Evolutionary conservation across 2,329 filamentous ascomycete species (phyloP), one percentile per base, ranked within the genome.

Genomic region (Hypoxylon sp.): DNA sequence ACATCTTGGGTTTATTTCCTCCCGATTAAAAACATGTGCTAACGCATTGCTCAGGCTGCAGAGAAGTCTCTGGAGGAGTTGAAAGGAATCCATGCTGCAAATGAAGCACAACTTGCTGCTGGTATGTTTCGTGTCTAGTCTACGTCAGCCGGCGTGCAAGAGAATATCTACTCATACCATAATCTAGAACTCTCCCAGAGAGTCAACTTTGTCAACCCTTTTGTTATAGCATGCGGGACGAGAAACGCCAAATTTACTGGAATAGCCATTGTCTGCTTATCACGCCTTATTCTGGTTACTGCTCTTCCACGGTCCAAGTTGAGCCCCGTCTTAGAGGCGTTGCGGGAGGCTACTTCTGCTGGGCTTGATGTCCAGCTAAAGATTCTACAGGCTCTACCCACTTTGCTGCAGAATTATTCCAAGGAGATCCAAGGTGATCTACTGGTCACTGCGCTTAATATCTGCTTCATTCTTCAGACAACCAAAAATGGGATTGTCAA

Each of bases 401-500:
- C 94, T 1, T 81, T 99, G 37, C 82, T 98, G 24, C 94, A 98
- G 73, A 97, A 97, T 75, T 98, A 98, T 80, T 89, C 93, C 0
- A 85, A 87, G 37, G 92, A 97, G 63, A 83, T 99, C 39, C 90
- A 91, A 66, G 94, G 92, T 1, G 92, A 95, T 66, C 84, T 97
- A 35, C 85, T 99, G 42, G 92, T 94, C 29, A 93, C 89, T 9
- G 89, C 93, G 0, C 82, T 99, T 72, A 94, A 97, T 78, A 93
- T 97, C 77, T 98, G 96, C 81, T 96, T 96, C 67, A 91, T 93
- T 55, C 82, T 99, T 53, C 94, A 98, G 80, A 91, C 90, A 63
- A 96, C 92, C 80, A 98, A 98, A 81, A 97, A 94, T 82, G 90
- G 91, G 26, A 94, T 97, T 57, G 94, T 99, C 74, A 97, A 95